Evolutionary conservation across 2,329 filamentous ascomycete genomes (phyloP).

Genomic region (Monosporascus sp.): DNA sequence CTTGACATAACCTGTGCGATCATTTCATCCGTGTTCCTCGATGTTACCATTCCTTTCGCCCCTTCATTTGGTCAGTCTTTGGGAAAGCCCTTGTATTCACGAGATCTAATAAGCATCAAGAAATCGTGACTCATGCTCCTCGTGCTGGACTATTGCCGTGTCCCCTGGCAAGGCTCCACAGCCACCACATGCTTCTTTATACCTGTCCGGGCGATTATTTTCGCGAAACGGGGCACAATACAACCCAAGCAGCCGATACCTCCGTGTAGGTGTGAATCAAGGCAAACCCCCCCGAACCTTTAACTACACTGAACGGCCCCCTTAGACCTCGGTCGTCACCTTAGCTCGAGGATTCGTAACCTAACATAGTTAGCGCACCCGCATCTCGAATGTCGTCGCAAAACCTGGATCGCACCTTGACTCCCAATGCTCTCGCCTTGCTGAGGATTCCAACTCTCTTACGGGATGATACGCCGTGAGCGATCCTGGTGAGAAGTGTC

Average conservation of each 20-base stretch:
- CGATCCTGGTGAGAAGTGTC: conserved; percentile 63
- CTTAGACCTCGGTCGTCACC: conserved; percentile 89
- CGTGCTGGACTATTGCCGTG: neutral
- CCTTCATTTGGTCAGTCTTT: neutral
- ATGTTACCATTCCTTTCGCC: neutral
- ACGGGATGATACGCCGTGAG: conserved; percentile 94
- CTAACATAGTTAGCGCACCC: conserved; percentile 23
- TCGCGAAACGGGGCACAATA: neutral
- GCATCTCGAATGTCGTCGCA: neutral
- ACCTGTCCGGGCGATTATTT: neutral
- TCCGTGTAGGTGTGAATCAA: neutral
- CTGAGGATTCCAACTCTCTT: conserved; percentile 98
- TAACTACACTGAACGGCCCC: neutral
- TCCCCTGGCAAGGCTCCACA: neutral
- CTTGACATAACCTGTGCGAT: too few relatives aligned
- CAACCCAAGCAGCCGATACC: neutral
- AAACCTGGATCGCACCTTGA: conserved; percentile 52
- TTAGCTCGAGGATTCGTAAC: conserved; percentile 99
- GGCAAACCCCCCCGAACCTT: neutral
- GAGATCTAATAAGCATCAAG: neutral
- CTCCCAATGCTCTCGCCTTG: conserved; percentile 94
- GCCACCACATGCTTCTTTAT: neutral
- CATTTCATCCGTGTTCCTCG: neutral
- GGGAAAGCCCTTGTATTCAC: neutral
- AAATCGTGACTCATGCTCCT: neutral